Conservation (phyloP, 1,284 basidiomycete genomes). For the Schizopora paradoxa region DNA sequence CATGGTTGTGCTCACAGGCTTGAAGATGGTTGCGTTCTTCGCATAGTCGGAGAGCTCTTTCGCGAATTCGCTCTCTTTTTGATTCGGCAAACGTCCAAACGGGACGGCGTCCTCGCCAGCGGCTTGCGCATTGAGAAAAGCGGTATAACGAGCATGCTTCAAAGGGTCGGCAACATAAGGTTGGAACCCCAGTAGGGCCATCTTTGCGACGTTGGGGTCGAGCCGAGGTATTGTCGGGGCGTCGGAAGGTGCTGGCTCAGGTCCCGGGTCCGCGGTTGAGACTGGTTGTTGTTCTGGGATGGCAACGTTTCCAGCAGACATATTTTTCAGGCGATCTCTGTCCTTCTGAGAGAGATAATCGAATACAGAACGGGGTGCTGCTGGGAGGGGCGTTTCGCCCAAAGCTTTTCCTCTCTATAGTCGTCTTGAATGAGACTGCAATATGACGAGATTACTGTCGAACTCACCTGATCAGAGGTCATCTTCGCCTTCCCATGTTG, state of each 20-base stretch:
- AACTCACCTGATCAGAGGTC: conserved; percentile 62
- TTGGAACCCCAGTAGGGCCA: conserved; percentile 85
- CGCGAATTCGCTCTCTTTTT: conserved; percentile 65
- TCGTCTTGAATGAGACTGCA: conserved; percentile 15
- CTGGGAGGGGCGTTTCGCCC: conserved; percentile 72
- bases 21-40: conserved; percentile 85
- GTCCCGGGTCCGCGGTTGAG: conserved; percentile 21
- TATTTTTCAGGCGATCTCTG: conserved; percentile 73
- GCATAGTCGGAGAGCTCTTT: conserved; percentile 85
- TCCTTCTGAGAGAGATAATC: conserved; percentile 92
- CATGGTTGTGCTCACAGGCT: conserved; percentile 90
- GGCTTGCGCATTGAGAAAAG: conserved; percentile 74
- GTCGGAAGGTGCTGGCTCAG: conserved; percentile 24
- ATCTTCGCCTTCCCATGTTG: conserved; percentile 12
- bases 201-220: conserved; percentile 76
- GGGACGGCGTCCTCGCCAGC: conserved; percentile 37
- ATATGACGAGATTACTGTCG: background rate
- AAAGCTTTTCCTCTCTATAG: conserved; percentile 73
- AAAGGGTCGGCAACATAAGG: conserved; percentile 76
- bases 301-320: conserved; percentile 34
- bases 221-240: conserved; percentile 52
- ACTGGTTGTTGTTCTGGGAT: conserved; percentile 18
- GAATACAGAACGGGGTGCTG: conserved; percentile 77
- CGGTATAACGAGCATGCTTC: conserved; percentile 83
- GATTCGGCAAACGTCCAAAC: conserved; percentile 45